Conservation (phyloP, 441 rosid species). For the Eutrema salsugineum region DNA sequence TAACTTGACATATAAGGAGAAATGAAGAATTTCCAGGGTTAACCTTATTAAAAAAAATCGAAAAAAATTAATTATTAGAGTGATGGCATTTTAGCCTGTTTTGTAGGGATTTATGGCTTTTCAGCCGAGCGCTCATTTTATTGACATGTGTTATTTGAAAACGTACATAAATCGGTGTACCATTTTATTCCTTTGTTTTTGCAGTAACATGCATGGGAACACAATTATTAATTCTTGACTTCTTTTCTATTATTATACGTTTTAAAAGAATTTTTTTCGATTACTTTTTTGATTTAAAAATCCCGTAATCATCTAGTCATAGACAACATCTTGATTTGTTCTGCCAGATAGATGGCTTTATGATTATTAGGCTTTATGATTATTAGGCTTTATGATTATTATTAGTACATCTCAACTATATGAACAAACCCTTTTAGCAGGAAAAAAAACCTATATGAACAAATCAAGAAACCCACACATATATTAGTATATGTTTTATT, state of each 20-base stretch:
- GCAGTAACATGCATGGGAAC: slow-evolving; percentile 29
- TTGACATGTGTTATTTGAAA: slow-evolving; percentile 1
- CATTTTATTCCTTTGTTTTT: not conserved
- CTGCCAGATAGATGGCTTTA: slow-evolving; percentile 17
- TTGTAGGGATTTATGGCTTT: too few species aligned
- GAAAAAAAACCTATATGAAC: not conserved
- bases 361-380: not conserved
- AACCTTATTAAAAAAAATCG: too few species aligned
- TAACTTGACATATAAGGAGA: too few species aligned
- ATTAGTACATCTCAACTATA: not conserved
- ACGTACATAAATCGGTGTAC: slow-evolving; percentile 20
- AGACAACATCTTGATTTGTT: slow-evolving; percentile 21
- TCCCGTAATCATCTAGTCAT: slow-evolving; percentile 12
- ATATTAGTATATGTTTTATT: not conserved
- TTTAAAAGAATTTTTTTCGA: not conserved
- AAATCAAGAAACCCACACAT: not conserved
- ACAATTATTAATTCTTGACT: slow-evolving; percentile 7
- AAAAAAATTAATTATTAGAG: too few species aligned
- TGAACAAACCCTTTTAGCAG: not conserved
- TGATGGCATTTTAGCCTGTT: too few species aligned
- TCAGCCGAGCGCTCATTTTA: too few species aligned
- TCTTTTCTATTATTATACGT: not conserved
- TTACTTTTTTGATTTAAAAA: slow-evolving; percentile 4
- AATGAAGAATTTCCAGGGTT: too few species aligned
- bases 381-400: not conserved